phyloP scores from a whole-genome alignment of 2,329 filamentous ascomycete species.

The Stromatinia cepivora region DNA sequence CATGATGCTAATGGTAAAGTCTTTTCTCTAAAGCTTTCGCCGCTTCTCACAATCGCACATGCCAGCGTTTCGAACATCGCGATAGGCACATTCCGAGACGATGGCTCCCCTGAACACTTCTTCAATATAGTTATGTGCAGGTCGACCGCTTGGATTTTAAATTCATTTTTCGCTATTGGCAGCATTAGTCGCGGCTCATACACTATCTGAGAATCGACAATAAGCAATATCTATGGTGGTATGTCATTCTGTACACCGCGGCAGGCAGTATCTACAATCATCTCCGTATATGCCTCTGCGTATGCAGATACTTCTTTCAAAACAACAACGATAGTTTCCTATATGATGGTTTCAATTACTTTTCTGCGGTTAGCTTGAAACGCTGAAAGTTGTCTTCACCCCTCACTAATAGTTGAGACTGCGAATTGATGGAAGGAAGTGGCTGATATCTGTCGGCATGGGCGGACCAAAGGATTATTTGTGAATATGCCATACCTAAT shows the following conservation, averaged over 20 bases:
- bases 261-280: constrained; percentile 9
- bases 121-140: not conserved
- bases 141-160: not conserved
- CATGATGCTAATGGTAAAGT: not conserved
- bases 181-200: constrained; percentile 6
- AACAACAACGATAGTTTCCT: constrained; percentile 10
- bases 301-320: not conserved
- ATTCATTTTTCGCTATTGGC: not conserved
- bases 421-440: constrained; percentile 13
- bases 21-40: not conserved
- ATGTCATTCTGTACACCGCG: constrained; percentile 5
- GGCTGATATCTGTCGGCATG: constrained; percentile 14
- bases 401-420: constrained; percentile 17
- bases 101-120: not conserved
- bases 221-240: constrained; percentile 12
- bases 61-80: constrained; percentile 11
- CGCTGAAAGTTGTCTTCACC: constrained; percentile 7
- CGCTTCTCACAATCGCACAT: constrained; percentile 15
- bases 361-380: constrained; percentile 1
- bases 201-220: not conserved
- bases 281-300: constrained; percentile 4
- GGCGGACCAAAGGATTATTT: constrained; percentile 18
- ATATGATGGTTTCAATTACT: constrained; percentile 2
- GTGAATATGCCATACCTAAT: constrained; percentile 24
- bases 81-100: constrained; percentile 10